Percentiles rank a stretch among this genome's conserved stretches.
Evolutionary conservation across 139 green algal genomes (phyloP).

Genomic region (Haematococcus sp.): DNA sequence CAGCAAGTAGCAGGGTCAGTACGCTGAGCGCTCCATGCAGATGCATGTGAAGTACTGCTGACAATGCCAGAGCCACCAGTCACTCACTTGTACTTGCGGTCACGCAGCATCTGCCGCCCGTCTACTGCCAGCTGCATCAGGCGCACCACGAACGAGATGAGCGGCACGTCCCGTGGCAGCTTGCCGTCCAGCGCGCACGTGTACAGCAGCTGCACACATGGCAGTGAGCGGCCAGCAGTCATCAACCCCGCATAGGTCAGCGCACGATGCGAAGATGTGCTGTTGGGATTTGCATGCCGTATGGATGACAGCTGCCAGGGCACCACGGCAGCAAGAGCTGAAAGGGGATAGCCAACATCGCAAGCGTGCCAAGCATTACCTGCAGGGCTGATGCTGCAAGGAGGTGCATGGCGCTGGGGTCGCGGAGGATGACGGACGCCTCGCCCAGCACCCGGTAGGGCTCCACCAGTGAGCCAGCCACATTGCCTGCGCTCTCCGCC

Average conservation of each 20-base stretch:
- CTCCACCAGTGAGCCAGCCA: slow-evolving; percentile 32
- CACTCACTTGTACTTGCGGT: slow-evolving; percentile 33
- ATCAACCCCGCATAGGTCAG: too few relatives aligned
- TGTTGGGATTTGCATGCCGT: too few relatives aligned
- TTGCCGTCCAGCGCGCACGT: slow-evolving; percentile 23
- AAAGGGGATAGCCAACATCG: too few relatives aligned
- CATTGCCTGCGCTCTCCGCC: slow-evolving; percentile 32
- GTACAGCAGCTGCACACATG: slow-evolving; percentile 38
- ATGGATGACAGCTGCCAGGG: too few relatives aligned
- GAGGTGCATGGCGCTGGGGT: slow-evolving; percentile 69
- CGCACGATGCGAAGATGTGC: too few relatives aligned
- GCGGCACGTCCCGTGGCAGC: slow-evolving; percentile 49
- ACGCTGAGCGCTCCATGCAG: too few relatives aligned
- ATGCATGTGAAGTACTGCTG: too few relatives aligned
- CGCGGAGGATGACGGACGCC: slow-evolving; percentile 68
- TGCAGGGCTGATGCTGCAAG: slow-evolving; percentile 52
- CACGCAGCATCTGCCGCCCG: slow-evolving; percentile 36
- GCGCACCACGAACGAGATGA: slow-evolving; percentile 60
- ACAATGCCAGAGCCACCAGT: too few relatives aligned
- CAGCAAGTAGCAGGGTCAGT: too few relatives aligned
- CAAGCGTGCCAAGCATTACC: too few relatives aligned
- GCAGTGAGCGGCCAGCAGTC: neutral
- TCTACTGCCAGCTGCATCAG: slow-evolving; percentile 61
- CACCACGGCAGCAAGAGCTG: too few relatives aligned
- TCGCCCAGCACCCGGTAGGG: slow-evolving; percentile 58